A percentile compares a stretch with the other conserved stretches of the same genome.
phyloP scores from a whole-genome alignment of 768 basidiomycete species.

The Termitomyces sp. region DNA sequence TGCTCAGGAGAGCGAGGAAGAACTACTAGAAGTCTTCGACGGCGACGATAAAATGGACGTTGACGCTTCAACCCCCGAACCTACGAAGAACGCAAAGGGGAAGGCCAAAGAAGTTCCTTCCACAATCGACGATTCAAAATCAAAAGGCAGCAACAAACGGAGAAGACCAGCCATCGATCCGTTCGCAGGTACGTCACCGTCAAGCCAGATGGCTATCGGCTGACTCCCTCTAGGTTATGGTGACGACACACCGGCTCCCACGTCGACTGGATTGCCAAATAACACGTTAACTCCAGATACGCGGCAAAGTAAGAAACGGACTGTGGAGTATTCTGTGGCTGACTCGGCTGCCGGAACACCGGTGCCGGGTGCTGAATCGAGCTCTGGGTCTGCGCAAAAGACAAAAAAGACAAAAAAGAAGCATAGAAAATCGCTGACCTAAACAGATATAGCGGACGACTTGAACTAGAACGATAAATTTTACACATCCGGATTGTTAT shows the following conservation, averaged over 20 bases:
- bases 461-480: background rate
- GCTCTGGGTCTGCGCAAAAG: conserved; percentile 19
- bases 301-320: conserved; percentile 17
- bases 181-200: conserved; percentile 52
- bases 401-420: conserved; percentile 36
- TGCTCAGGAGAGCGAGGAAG: conserved; percentile 41
- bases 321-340: conserved; percentile 4
- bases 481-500: background rate
- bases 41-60: conserved; percentile 20
- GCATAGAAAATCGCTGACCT: conserved; percentile 24
- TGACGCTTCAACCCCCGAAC: conserved; percentile 6
- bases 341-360: conserved; percentile 12
- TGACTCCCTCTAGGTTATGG: conserved; percentile 31
- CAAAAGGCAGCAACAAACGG: conserved; percentile 35
- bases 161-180: conserved; percentile 59
- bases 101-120: conserved; percentile 23
- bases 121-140: conserved; percentile 8
- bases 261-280: conserved; percentile 1
- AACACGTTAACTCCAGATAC: conserved; percentile 4
- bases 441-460: background rate
- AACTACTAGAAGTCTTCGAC: conserved; percentile 39
- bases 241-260: conserved; percentile 23
- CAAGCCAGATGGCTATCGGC: background rate
- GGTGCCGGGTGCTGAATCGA: conserved; percentile 5
- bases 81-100: conserved; percentile 37